Evolutionary conservation across 345 rosid genomes (phyloP).

Genomic region (Moricandia moricandioides): DNA sequence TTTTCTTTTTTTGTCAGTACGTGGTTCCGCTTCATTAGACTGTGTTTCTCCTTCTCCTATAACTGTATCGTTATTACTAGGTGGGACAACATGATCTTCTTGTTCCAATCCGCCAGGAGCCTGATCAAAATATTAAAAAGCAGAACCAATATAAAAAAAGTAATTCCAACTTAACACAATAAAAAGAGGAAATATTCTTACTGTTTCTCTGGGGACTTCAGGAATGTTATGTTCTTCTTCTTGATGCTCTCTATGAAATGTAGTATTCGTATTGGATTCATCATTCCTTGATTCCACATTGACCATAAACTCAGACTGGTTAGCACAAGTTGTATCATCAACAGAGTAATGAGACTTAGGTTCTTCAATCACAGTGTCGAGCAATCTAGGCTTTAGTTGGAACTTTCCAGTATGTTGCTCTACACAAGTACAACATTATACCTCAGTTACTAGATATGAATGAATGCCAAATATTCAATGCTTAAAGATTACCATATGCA

Average conservation of each 20-base stretch:
- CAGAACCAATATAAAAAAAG: not conserved
- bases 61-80: constrained; percentile 17
- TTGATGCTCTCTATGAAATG: constrained; percentile 8
- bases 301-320: constrained; percentile 21
- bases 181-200: constrained; percentile 15
- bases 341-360: constrained; percentile 34
- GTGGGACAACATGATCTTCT: constrained; percentile 1
- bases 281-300: constrained; percentile 32
- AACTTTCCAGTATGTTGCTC: constrained; percentile 43
- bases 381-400: constrained; percentile 46
- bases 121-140: constrained; percentile 5
- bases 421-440: constrained; percentile 3
- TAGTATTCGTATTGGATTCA: not conserved
- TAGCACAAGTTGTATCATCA: constrained; percentile 34
- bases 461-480: not conserved
- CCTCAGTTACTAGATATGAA: not conserved
- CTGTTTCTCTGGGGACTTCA: constrained; percentile 38
- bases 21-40: constrained; percentile 25
- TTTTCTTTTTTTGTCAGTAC: not conserved
- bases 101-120: constrained; percentile 15
- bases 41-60: constrained; percentile 8
- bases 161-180: not conserved
- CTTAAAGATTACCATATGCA: constrained; percentile 18
- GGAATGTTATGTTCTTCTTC: constrained; percentile 29
- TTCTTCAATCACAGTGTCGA: constrained; percentile 36